Evolutionary conservation across 768 basidiomycete genomes (phyloP).

Genomic region (Sporobolomyces roseus): DNA sequence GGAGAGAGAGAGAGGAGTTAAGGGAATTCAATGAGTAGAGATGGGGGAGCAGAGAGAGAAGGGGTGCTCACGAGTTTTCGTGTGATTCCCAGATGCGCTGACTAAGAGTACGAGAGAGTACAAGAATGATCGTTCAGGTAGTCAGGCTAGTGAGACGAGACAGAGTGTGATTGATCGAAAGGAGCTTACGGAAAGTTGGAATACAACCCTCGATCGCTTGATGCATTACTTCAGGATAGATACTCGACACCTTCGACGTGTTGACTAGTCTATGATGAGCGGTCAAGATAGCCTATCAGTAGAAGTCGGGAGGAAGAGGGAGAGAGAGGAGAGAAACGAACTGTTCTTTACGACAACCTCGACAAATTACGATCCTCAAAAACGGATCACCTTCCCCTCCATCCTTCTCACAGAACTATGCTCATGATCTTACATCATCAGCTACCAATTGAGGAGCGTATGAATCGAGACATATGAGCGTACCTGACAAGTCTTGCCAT

Average conservation of each 20-base stretch:
- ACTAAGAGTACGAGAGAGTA: neutral
- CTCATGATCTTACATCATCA: neutral
- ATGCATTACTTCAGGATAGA: slow-evolving; percentile 1
- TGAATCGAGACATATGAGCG: neutral
- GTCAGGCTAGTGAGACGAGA: neutral
- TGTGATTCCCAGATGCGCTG: neutral
- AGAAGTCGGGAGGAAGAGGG: neutral
- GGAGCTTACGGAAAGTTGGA: neutral
- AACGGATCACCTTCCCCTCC: slow-evolving; percentile 7
- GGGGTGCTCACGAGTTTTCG: neutral
- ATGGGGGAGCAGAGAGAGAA: neutral
- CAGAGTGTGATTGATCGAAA: neutral
- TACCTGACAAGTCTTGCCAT: neutral
- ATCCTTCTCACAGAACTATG: neutral
- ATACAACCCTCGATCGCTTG: neutral
- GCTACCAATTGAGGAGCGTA: neutral
- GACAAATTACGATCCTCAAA: neutral
- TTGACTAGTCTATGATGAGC: neutral
- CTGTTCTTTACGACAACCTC: neutral
- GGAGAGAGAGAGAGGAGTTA: neutral
- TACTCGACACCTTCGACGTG: neutral
- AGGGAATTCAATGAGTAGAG: neutral
- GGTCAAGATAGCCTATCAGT: neutral
- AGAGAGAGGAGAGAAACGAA: neutral
- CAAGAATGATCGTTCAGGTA: neutral